These are phyloP conservation scores for Crithidia brevicula DNA, from an alignment of 208 protist species.

Conservation along the genomic window DNA sequence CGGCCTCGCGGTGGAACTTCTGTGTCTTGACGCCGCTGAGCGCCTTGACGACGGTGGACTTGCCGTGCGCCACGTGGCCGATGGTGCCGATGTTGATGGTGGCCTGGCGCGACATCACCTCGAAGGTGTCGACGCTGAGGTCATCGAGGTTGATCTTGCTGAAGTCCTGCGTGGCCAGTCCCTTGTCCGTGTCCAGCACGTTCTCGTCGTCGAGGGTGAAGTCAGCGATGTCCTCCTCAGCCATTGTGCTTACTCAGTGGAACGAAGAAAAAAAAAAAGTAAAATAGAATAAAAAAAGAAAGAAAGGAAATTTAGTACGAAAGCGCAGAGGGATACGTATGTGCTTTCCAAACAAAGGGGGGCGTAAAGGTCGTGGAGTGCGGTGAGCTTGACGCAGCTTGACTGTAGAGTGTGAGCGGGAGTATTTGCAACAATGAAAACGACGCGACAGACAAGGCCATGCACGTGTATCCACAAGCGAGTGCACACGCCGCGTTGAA, in stretches of 20 bases:
- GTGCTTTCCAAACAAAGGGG: too few relatives aligned
- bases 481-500: too few relatives aligned
- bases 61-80: slow-evolving; percentile 99
- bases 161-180: slow-evolving; percentile 81
- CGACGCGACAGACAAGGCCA: too few relatives aligned
- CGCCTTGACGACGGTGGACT: slow-evolving; percentile 99
- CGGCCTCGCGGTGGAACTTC: slow-evolving; percentile 99
- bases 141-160: slow-evolving; percentile 67
- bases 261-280: background rate
- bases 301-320: too few relatives aligned
- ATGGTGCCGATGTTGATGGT: slow-evolving; percentile 99
- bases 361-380: too few relatives aligned
- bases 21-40: slow-evolving; percentile 99
- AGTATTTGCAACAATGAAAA: too few relatives aligned
- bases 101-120: slow-evolving; percentile 99
- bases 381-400: too few relatives aligned
- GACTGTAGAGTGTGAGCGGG: too few relatives aligned
- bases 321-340: too few relatives aligned
- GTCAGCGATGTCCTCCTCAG: slow-evolving; percentile 75
- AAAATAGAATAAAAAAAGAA: background rate
- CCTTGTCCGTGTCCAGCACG: slow-evolving; percentile 46
- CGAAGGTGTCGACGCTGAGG: slow-evolving; percentile 94
- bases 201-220: slow-evolving; percentile 64
- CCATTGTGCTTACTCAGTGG: too few relatives aligned
- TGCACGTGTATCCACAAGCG: too few relatives aligned